Conservation (phyloP, 108 stramenopile genomes). For the Cyclotella kingstonii region DNA sequence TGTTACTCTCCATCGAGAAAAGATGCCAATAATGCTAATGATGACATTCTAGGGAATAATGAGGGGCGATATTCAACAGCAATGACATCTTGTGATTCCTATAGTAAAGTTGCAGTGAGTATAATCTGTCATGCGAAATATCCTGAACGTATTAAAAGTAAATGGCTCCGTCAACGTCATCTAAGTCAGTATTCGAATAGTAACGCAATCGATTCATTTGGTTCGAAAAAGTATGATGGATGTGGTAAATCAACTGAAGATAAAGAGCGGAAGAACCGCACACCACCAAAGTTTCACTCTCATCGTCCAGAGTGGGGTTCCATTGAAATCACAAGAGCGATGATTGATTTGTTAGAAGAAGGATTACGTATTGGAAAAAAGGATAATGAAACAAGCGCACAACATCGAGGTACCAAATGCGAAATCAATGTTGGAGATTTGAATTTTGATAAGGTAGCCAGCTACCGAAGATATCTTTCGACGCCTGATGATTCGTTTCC, state of each 20-base stretch:
- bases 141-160: slow-evolving; percentile 67
- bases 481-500: slow-evolving; percentile 19
- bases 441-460: neutral
- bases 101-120: slow-evolving; percentile 38
- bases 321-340: slow-evolving; percentile 88
- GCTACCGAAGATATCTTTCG: slow-evolving; percentile 33
- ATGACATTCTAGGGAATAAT: neutral
- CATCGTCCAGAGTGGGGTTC: slow-evolving; percentile 85
- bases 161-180: slow-evolving; percentile 69
- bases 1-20: neutral
- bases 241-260: neutral
- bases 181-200: slow-evolving; percentile 43
- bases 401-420: slow-evolving; percentile 33
- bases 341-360: slow-evolving; percentile 81
- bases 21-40: neutral
- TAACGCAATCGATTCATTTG: neutral
- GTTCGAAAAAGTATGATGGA: too few species aligned
- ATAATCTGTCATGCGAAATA: slow-evolving; percentile 81
- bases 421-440: neutral
- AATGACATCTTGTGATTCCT: neutral
- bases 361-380: slow-evolving; percentile 58
- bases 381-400: slow-evolving; percentile 36
- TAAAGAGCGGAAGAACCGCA: neutral
- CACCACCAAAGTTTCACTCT: slow-evolving; percentile 55
- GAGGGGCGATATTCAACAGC: too few species aligned